Percentiles rank a stretch among this genome's conserved stretches.
These are phyloP conservation scores for Vaccinium macrocarpon DNA, from an alignment of 148 eudicot species.

Conservation along the genomic window DNA sequence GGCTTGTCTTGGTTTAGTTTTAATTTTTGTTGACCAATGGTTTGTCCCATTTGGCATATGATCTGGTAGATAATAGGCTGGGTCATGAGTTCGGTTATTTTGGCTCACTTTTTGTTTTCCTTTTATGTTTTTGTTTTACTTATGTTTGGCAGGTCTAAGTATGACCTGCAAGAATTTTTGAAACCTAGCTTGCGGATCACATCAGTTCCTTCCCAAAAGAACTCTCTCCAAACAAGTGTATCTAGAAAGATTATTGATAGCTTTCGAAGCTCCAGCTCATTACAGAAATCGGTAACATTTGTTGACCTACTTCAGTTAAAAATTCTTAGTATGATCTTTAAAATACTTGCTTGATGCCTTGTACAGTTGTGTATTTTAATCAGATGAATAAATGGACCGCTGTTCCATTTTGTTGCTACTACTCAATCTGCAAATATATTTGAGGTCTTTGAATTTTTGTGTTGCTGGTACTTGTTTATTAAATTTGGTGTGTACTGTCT, in stretches of 20 bases:
- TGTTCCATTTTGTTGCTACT: no score
- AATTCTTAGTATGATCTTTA: no score
- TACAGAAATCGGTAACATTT: conserved; percentile 26
- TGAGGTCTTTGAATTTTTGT: no score
- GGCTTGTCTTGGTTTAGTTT: background rate
- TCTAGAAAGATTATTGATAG: conserved; percentile 56
- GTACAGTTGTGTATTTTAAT: no score
- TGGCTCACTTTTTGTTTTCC: background rate
- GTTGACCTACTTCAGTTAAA: background rate
- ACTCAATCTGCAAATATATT: no score
- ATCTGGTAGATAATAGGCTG: background rate
- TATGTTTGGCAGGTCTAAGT: conserved; percentile 59
- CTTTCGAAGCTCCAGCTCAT: conserved; percentile 51
- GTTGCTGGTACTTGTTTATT: no score
- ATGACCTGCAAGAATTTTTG: conserved; percentile 84
- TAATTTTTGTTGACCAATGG: no score
- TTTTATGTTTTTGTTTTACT: background rate
- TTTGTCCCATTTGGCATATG: no score
- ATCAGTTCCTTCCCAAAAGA: conserved; percentile 41
- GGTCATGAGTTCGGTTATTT: background rate
- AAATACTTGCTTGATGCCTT: no score
- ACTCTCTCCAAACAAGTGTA: conserved; percentile 49
- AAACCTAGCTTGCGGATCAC: conserved; percentile 83
- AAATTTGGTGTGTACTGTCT: no score
- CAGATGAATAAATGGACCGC: no score